These are phyloP conservation scores for Mycena sanguinolenta DNA, from an alignment of 768 basidiomycete species.

Conservation along the genomic window DNA sequence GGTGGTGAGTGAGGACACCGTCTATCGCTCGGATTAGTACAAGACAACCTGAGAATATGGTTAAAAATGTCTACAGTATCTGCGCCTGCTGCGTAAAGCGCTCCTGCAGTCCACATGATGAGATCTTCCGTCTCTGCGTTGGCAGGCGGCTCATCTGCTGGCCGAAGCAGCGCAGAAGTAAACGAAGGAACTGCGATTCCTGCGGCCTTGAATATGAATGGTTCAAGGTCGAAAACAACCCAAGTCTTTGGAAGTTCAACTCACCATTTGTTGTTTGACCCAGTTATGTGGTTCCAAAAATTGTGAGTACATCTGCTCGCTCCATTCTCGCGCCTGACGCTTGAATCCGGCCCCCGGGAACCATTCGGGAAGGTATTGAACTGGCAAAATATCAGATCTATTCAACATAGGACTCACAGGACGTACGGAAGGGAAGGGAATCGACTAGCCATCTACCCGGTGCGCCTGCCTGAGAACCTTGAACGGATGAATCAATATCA, in stretches of 20 bases:
- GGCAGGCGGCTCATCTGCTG: neutral
- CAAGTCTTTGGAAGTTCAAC: neutral
- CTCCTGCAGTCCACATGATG: constrained; percentile 27
- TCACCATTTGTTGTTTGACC: constrained; percentile 33
- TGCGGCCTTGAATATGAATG: constrained; percentile 12
- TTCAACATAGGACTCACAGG: neutral
- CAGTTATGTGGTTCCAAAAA: constrained; percentile 20
- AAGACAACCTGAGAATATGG: neutral
- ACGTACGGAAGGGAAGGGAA: constrained; percentile 44
- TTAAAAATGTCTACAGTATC: constrained; percentile 22
- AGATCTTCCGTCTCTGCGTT: constrained; percentile 22
- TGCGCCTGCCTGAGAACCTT: constrained; percentile 5
- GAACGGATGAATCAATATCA: no score
- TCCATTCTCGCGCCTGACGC: constrained; percentile 24
- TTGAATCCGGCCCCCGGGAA: constrained; percentile 57
- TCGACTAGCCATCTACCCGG: constrained; percentile 56
- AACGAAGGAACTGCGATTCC: constrained; percentile 15
- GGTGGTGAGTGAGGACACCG: constrained; percentile 16
- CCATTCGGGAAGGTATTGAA: constrained; percentile 51
- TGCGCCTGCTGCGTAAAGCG: constrained; percentile 26
- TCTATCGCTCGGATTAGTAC: neutral
- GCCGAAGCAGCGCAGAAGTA: neutral
- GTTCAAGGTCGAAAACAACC: neutral
- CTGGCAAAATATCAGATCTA: neutral
- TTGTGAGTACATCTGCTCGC: constrained; percentile 17